phyloP scores from a whole-genome alignment of 2,329 filamentous ascomycete genomes.

The Ophiognomonia clavigignenti-juglandacearum region DNA sequence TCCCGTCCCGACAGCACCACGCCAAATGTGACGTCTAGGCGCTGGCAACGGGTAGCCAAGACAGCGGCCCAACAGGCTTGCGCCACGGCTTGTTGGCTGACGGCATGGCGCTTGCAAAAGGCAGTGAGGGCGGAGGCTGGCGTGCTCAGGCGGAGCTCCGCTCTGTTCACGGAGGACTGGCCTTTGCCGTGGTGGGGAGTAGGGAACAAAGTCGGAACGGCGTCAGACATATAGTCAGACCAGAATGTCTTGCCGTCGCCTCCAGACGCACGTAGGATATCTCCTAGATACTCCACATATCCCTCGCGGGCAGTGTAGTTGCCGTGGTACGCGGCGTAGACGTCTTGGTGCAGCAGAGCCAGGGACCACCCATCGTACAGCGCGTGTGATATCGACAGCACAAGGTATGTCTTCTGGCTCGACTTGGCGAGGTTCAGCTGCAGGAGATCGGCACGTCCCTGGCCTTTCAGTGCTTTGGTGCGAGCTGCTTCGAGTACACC shows the following conservation, averaged over 20 bases:
- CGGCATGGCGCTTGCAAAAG: conserved; percentile 61
- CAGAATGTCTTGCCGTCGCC: conserved; percentile 59
- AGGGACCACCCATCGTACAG: conserved; percentile 90
- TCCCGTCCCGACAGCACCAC: conserved; percentile 83
- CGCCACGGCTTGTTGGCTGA: conserved; percentile 73
- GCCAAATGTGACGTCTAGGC: conserved; percentile 76
- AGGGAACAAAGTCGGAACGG: conserved; percentile 27
- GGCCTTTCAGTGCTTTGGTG: conserved; percentile 28
- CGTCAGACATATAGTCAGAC: conserved; percentile 59
- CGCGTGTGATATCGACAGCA: conserved; percentile 77
- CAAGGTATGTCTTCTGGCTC: conserved; percentile 34
- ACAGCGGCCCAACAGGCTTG: conserved; percentile 73
- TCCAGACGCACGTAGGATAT: conserved; percentile 41
- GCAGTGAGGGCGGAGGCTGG: conserved; percentile 35
- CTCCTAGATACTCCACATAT: conserved; percentile 50
- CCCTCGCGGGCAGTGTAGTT: conserved; percentile 35
- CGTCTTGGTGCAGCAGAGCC: conserved; percentile 64
- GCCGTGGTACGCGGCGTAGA: conserved; percentile 59
- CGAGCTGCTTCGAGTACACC: conserved; percentile 33
- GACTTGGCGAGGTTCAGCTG: conserved; percentile 41
- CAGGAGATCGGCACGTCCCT: conserved; percentile 37
- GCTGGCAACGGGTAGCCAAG: conserved; percentile 56
- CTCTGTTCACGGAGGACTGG: conserved; percentile 28
- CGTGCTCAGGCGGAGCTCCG: conserved; percentile 41
- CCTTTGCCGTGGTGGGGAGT: not conserved